Conservation (phyloP, 1,284 basidiomycete species). For the Ganoderma multipileum region DNA sequence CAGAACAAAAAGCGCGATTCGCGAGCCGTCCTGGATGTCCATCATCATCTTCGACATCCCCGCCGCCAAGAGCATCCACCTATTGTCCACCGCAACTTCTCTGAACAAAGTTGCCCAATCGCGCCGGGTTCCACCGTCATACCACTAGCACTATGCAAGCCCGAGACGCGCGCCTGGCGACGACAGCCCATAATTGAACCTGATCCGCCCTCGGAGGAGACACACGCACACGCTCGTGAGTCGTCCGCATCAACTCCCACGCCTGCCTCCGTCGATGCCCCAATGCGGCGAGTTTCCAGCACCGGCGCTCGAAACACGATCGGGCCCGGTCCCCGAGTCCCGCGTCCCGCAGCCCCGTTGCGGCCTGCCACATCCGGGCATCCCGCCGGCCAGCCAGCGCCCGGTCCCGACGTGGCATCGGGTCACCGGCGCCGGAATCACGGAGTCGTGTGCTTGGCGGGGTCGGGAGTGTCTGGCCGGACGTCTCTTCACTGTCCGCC, state of each 20-base stretch:
- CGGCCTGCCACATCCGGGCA: background rate
- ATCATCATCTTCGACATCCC: background rate
- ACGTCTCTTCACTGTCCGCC: no score
- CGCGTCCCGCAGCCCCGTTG: background rate
- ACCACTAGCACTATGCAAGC: background rate
- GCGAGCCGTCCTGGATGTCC: background rate
- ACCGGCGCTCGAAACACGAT: constrained; percentile 13
- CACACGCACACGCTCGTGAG: background rate
- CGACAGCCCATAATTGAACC: background rate
- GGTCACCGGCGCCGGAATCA: no score
- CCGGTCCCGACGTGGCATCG: no score
- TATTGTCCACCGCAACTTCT: background rate
- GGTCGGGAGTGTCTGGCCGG: no score
- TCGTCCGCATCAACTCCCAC: background rate
- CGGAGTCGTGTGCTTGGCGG: no score
- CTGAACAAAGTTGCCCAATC: background rate
- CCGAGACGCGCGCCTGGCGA: background rate
- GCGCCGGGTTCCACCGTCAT: background rate
- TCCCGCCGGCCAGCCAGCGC: background rate
- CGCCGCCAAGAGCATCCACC: background rate
- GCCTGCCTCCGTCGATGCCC: constrained; percentile 2
- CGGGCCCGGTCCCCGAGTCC: background rate
- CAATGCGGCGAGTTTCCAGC: constrained; percentile 4
- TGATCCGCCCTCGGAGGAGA: constrained; percentile 1
- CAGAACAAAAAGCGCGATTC: background rate